A percentile compares a stretch with the other conserved stretches of the same genome.
These are phyloP conservation scores for Basidiobolus meristosporus DNA, from an alignment of 371 early-diverging fungal species.

Conservation along the genomic window DNA sequence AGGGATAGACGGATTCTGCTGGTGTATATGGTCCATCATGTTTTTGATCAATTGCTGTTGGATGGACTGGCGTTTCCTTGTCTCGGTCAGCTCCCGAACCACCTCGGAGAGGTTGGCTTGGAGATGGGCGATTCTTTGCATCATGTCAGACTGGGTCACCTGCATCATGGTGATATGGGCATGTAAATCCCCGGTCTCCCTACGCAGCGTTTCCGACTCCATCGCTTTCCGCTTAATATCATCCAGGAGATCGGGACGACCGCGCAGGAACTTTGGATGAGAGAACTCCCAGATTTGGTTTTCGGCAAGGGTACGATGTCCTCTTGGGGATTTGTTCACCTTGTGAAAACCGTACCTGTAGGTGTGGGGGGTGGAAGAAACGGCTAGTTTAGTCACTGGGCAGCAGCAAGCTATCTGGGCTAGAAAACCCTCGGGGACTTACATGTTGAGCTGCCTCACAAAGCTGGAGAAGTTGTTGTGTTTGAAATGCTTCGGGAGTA, in stretches of 20 bases:
- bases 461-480: conserved; percentile 74
- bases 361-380: too few species aligned
- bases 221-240: conserved; percentile 74
- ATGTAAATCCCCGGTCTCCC: conserved; percentile 53
- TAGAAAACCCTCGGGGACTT: conserved; percentile 13
- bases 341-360: conserved; percentile 84
- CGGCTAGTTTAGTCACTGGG: too few species aligned
- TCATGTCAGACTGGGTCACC: conserved; percentile 48
- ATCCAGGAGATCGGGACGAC: conserved; percentile 57
- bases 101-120: conserved; percentile 45
- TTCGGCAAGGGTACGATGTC: conserved; percentile 57
- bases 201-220: conserved; percentile 47
- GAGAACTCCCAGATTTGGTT: conserved; percentile 88
- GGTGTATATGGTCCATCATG: conserved; percentile 28
- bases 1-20: conserved; percentile 7
- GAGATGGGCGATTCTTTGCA: conserved; percentile 43
- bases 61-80: conserved; percentile 30
- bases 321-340: conserved; percentile 67
- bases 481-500: conserved; percentile 64
- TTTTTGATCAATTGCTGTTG: conserved; percentile 33
- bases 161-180: conserved; percentile 51
- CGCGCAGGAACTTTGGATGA: conserved; percentile 63
- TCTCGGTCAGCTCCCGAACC: conserved; percentile 43
- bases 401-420: too few species aligned
- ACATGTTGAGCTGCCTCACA: conserved; percentile 72